Percentiles rank a stretch among this genome's conserved stretches.
phyloP scores from a whole-genome alignment of 768 basidiomycete genomes.

The Mycena filopes region DNA sequence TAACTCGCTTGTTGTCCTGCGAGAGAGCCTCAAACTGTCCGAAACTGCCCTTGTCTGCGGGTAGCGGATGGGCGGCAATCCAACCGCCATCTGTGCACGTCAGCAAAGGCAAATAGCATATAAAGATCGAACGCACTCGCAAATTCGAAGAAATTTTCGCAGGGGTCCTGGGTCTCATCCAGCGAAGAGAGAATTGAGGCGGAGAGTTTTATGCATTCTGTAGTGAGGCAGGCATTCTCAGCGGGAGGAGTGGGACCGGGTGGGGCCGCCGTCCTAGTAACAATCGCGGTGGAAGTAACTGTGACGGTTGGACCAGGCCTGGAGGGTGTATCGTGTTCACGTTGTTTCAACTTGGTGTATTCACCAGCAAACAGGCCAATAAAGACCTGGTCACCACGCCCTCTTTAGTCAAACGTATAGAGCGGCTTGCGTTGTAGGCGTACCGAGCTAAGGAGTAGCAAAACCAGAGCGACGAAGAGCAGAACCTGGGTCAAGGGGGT shows the following conservation, averaged over 20 bases:
- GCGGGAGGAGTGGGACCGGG: slow-evolving; percentile 60
- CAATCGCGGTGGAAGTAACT: slow-evolving; percentile 51
- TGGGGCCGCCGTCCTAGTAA: slow-evolving; percentile 54
- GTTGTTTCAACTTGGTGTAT: slow-evolving; percentile 76
- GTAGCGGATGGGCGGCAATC: slow-evolving; percentile 84
- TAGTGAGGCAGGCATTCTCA: slow-evolving; percentile 77
- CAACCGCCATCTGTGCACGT: slow-evolving; percentile 81
- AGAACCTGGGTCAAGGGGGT: slow-evolving; percentile 88
- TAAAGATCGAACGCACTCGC: slow-evolving; percentile 72
- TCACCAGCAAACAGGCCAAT: slow-evolving; percentile 94
- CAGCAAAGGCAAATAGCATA: slow-evolving; percentile 14
- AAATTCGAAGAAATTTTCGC: slow-evolving; percentile 94
- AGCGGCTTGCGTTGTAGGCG: slow-evolving; percentile 26
- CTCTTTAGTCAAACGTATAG: not conserved
- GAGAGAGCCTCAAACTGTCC: slow-evolving; percentile 79
- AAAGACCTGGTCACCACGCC: slow-evolving; percentile 65
- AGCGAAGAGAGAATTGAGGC: slow-evolving; percentile 84
- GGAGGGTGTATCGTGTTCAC: slow-evolving; percentile 50
- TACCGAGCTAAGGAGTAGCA: slow-evolving; percentile 82
- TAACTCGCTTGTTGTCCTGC: slow-evolving; percentile 80
- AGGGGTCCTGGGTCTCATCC: slow-evolving; percentile 88
- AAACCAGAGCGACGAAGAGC: slow-evolving; percentile 74
- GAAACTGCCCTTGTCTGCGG: slow-evolving; percentile 81
- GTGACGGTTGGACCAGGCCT: slow-evolving; percentile 50
- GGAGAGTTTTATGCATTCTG: slow-evolving; percentile 85